These are phyloP conservation scores for Setaria viridis DNA, from an alignment of 202 grass and related monocot genomes.

Conservation along the genomic window DNA sequence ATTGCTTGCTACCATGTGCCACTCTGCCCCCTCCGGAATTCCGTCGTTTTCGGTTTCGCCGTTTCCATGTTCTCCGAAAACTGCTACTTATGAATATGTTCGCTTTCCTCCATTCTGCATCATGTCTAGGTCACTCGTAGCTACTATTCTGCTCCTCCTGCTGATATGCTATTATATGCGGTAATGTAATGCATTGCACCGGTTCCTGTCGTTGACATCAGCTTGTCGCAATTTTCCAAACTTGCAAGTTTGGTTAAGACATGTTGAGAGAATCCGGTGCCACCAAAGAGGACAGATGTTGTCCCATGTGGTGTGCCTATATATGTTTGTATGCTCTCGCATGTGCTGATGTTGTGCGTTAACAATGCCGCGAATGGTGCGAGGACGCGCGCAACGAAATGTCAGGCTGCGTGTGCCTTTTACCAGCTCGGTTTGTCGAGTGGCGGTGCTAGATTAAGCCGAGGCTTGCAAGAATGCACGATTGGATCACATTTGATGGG, in stretches of 20 bases:
- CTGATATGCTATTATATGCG: background rate
- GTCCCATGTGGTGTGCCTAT: constrained; percentile 24
- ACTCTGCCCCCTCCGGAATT: constrained; percentile 11
- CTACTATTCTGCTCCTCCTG: constrained; percentile 27
- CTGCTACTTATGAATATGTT: background rate
- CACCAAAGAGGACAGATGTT: constrained; percentile 32
- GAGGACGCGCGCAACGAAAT: constrained; percentile 38
- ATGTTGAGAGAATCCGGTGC: constrained; percentile 24
- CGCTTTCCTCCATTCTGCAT: constrained; percentile 37
- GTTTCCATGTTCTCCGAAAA: constrained; percentile 4
- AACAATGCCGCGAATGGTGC: constrained; percentile 4
- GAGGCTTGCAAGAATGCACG: constrained; percentile 2
- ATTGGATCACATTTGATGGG: background rate
- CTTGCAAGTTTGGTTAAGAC: constrained; percentile 58
- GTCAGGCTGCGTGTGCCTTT: constrained; percentile 19
- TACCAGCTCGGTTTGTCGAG: background rate
- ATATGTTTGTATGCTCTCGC: background rate
- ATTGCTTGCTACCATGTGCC: constrained; percentile 46
- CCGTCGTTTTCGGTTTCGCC: background rate
- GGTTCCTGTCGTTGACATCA: constrained; percentile 37
- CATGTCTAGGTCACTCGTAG: constrained; percentile 14
- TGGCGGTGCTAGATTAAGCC: background rate
- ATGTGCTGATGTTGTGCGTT: constrained; percentile 22
- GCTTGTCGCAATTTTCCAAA: constrained; percentile 29
- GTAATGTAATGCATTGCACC: constrained; percentile 13